phyloP scores from a whole-genome alignment of 352 stramenopile species.

The Phytopythium kandeliae region DNA sequence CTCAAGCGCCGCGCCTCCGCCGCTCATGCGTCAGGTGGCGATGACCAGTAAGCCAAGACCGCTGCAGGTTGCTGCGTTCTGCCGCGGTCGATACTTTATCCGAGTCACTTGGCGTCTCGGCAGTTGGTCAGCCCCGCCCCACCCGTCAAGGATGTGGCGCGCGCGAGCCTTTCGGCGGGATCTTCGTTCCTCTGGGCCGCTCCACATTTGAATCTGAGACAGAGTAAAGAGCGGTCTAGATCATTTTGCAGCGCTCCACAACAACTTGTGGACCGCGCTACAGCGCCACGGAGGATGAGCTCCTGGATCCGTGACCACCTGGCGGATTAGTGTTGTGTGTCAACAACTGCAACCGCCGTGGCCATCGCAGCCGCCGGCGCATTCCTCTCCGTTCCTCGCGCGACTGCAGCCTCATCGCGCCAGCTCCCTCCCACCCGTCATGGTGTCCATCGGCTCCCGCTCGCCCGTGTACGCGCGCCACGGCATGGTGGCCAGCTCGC shows the following conservation, averaged over 20 bases:
- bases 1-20: not conserved
- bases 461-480: constrained; percentile 87
- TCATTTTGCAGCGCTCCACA: not conserved
- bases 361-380: too few relatives aligned
- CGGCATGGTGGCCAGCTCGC: constrained; percentile 91
- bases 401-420: too few relatives aligned
- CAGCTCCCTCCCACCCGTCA: too few relatives aligned
- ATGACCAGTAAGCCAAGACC: too few relatives aligned
- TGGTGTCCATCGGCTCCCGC: constrained; percentile 61
- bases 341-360: too few relatives aligned
- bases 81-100: not conserved
- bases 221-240: not conserved
- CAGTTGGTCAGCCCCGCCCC: not conserved
- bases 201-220: not conserved
- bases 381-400: too few relatives aligned
- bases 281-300: too few relatives aligned
- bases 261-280: not conserved
- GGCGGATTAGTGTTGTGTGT: too few relatives aligned
- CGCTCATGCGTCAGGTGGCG: not conserved
- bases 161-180: constrained; percentile 1
- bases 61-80: not conserved
- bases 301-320: too few relatives aligned
- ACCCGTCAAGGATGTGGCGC: too few relatives aligned
- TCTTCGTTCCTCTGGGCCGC: not conserved
- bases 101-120: not conserved